Percentiles rank a stretch among this genome's conserved stretches.
Evolutionary conservation across 2,329 filamentous ascomycete species (phyloP).

Genomic region (Tolypocladium pustulatum): DNA sequence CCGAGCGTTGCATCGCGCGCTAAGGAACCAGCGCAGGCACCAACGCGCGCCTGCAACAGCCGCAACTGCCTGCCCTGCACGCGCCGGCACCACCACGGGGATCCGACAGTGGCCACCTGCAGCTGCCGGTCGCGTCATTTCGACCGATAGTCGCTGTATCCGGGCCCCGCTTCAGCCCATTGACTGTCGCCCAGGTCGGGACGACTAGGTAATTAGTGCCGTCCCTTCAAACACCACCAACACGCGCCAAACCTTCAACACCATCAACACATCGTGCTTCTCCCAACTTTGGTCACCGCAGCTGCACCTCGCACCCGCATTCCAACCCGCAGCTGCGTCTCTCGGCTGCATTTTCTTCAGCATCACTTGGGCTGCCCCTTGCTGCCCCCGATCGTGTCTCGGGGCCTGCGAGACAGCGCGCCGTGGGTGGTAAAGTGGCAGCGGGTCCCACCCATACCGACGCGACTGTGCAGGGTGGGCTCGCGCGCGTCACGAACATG

Average conservation of each 20-base stretch:
- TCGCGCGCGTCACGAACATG: slow-evolving; percentile 28
- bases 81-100: not conserved
- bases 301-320: not conserved
- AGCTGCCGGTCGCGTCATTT: too few relatives aligned
- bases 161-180: not conserved
- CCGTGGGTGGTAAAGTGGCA: slow-evolving; percentile 3
- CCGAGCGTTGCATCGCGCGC: not conserved
- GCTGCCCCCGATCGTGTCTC: not conserved
- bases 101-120: too few relatives aligned
- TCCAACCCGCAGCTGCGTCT: not conserved
- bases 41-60: not conserved
- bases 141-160: too few relatives aligned
- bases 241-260: not conserved
- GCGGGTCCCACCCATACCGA: slow-evolving; percentile 11
- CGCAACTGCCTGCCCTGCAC: not conserved
- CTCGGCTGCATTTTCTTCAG: not conserved
- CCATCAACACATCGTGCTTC: not conserved
- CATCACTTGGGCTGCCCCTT: not conserved
- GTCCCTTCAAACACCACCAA: not conserved
- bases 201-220: too few relatives aligned
- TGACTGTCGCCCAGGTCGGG: not conserved
- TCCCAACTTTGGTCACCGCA: not conserved
- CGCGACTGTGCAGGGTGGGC: slow-evolving; percentile 17
- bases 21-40: not conserved
- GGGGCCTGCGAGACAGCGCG: not conserved